Evolutionary conservation across 2,329 filamentous ascomycete species (phyloP).

Genomic region (Raffaelea deltoideospora): DNA sequence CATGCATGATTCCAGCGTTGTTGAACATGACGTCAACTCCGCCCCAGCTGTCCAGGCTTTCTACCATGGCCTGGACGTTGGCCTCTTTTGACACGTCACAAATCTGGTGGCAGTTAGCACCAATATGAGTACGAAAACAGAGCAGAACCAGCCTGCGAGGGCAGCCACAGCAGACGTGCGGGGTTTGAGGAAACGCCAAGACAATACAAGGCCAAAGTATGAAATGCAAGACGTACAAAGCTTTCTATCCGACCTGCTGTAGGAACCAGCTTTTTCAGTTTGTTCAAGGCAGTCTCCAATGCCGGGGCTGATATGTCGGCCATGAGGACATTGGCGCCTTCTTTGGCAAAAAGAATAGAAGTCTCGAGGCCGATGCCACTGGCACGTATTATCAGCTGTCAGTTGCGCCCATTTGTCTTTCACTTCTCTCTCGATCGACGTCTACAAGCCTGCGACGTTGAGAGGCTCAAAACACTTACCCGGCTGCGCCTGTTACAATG

Average conservation of each 20-base stretch:
- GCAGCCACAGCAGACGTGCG: too few relatives aligned
- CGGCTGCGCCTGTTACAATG: slow-evolving; percentile 71
- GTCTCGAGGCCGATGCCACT: slow-evolving; percentile 92
- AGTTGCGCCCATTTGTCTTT: too few relatives aligned
- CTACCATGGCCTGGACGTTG: slow-evolving; percentile 60
- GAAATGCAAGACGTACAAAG: slow-evolving; percentile 25
- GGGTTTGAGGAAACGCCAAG: too few relatives aligned
- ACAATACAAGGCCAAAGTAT: too few relatives aligned
- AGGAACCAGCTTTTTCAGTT: slow-evolving; percentile 59
- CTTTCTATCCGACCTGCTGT: slow-evolving; percentile 45
- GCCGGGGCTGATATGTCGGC: slow-evolving; percentile 69
- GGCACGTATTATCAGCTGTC: slow-evolving; percentile 2
- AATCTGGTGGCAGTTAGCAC: slow-evolving; percentile 20
- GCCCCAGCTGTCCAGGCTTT: slow-evolving; percentile 66
- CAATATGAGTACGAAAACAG: too few relatives aligned
- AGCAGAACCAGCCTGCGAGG: too few relatives aligned
- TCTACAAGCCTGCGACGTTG: too few relatives aligned
- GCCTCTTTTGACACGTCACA: slow-evolving; percentile 76
- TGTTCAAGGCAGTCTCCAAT: slow-evolving; percentile 60
- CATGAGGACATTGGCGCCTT: slow-evolving; percentile 76
- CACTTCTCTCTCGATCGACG: too few relatives aligned
- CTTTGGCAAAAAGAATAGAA: slow-evolving; percentile 72
- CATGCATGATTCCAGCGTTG: slow-evolving; percentile 96
- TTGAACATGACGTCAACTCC: slow-evolving; percentile 91
- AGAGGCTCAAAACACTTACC: slow-evolving; percentile 48